Conservation (phyloP, 805 yeast genomes). For the Saturnispora besseyi region DNA sequence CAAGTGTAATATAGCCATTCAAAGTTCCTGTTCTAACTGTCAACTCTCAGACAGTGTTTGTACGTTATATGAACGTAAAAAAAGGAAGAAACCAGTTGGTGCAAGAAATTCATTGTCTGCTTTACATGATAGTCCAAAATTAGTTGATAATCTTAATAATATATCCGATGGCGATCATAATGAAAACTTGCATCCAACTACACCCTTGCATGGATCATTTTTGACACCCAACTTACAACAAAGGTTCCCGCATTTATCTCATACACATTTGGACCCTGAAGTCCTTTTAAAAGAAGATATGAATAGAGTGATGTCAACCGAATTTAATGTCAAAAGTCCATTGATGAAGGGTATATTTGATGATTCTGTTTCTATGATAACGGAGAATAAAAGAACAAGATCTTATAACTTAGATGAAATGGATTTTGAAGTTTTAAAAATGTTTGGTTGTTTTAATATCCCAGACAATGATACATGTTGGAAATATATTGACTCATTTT, state of each 20-base stretch:
- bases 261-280: conserved; percentile 18
- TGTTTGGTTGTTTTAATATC: conserved; percentile 61
- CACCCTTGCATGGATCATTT: conserved; percentile 1
- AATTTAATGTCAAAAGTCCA: conserved; percentile 17
- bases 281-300: conserved; percentile 18
- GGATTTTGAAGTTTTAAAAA: conserved; percentile 54
- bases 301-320: conserved; percentile 9
- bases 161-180: background rate
- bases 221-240: conserved; percentile 20
- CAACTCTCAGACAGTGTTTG: conserved; percentile 62
- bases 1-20: conserved; percentile 50
- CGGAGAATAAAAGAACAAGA: conserved; percentile 13
- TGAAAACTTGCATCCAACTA: background rate
- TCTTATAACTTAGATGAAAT: conserved; percentile 24
- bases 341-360: conserved; percentile 17
- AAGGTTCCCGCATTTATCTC: conserved; percentile 20
- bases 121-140: background rate
- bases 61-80: conserved; percentile 41
- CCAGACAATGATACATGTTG: conserved; percentile 59
- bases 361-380: conserved; percentile 14
- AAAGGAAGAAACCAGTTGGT: conserved; percentile 13
- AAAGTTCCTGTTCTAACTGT: conserved; percentile 55
- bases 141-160: background rate
- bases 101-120: background rate
- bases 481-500: conserved; percentile 52